Conservation (phyloP, 805 yeast species). For the Grigorovia yakushimaensis region DNA sequence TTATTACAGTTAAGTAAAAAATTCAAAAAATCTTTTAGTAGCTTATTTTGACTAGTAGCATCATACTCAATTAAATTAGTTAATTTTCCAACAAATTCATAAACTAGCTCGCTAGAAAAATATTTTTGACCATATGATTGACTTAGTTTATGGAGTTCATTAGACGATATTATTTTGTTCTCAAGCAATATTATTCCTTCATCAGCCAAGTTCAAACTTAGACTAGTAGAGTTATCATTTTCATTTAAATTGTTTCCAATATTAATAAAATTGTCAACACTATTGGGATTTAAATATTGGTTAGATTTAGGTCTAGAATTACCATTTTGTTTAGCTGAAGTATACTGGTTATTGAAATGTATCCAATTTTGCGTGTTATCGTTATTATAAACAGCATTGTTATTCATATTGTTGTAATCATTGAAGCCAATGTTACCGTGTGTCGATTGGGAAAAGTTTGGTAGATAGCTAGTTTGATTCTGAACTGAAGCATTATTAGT, state of each 20-base stretch:
- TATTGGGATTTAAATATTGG: slow-evolving; percentile 1
- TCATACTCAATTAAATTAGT: slow-evolving; percentile 11
- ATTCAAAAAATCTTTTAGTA: slow-evolving; percentile 24
- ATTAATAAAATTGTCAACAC: neutral
- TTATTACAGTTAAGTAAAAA: slow-evolving; percentile 35
- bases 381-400: neutral
- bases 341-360: neutral
- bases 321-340: neutral
- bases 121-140: slow-evolving; percentile 39
- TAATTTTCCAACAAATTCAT: slow-evolving; percentile 31
- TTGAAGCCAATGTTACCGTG: too few relatives aligned
- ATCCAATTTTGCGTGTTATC: neutral
- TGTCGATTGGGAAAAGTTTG: neutral
- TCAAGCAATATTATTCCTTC: slow-evolving; percentile 16
- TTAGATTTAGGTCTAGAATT: neutral
- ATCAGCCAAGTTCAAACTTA: neutral
- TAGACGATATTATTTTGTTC: slow-evolving; percentile 49
- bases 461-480: neutral
- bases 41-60: slow-evolving; percentile 9
- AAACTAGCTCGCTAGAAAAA: slow-evolving; percentile 40
- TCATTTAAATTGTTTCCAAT: neutral
- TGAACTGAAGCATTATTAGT: neutral
- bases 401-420: neutral
- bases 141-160: slow-evolving; percentile 43
- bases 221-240: neutral